phyloP scores from a whole-genome alignment of 108 stramenopile genomes.

The Schizochytrium sp. region DNA sequence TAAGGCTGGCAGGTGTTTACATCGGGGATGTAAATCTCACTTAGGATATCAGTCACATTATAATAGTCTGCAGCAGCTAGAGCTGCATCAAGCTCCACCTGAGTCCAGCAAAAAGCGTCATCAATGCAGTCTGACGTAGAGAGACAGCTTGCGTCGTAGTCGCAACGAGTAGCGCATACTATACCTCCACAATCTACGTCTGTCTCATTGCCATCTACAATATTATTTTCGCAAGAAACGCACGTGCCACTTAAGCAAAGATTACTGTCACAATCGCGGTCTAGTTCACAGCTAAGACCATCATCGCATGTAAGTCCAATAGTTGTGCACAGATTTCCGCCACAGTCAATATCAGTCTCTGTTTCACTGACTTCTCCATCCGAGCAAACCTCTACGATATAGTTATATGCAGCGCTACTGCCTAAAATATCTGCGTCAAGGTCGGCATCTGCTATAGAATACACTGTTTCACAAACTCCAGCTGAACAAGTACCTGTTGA shows the following conservation, averaged over 20 bases:
- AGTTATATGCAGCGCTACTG: background rate
- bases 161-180: background rate
- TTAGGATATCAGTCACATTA: background rate
- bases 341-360: conserved; percentile 53
- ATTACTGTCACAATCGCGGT: conserved; percentile 27
- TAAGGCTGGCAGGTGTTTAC: conserved; percentile 22
- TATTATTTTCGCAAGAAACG: conserved; percentile 6
- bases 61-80: background rate
- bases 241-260: conserved; percentile 33
- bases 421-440: background rate
- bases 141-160: background rate
- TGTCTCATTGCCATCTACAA: conserved; percentile 24
- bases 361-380: background rate
- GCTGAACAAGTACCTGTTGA: background rate
- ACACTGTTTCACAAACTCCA: conserved; percentile 25
- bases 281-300: background rate
- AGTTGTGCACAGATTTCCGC: conserved; percentile 39
- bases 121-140: conserved; percentile 18
- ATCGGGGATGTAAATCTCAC: background rate
- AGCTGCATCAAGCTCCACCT: background rate
- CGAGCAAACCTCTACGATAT: conserved; percentile 14
- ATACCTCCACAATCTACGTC: conserved; percentile 45
- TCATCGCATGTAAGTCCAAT: background rate
- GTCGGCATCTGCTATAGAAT: background rate
- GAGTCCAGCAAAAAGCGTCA: conserved; percentile 42